These are phyloP conservation scores for Monosporozyma solicola DNA, from an alignment of 805 yeast genomes.

Conservation along the genomic window DNA sequence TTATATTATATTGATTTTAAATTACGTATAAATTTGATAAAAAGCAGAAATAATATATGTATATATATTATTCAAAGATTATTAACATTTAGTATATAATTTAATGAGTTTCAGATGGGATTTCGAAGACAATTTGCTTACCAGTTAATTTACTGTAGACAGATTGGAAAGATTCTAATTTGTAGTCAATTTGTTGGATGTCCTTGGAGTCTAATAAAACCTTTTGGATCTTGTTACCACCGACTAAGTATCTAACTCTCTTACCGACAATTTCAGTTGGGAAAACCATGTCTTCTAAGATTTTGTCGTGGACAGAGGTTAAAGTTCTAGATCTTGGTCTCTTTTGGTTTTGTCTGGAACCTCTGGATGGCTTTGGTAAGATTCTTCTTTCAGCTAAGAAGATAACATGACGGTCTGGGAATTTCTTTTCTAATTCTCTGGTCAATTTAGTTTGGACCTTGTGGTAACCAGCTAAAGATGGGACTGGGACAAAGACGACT, in stretches of 20 bases:
- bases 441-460: constrained; percentile 94
- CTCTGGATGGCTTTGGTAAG: constrained; percentile 97
- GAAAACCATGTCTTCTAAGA: constrained; percentile 98
- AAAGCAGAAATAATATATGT: neutral
- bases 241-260: constrained; percentile 98
- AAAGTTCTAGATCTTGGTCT: constrained; percentile 99
- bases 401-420: constrained; percentile 99
- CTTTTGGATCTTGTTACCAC: constrained; percentile 98
- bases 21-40: neutral
- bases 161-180: constrained; percentile 98
- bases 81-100: neutral
- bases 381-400: constrained; percentile 99
- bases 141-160: constrained; percentile 98
- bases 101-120: constrained; percentile 44
- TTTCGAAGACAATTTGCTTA: constrained; percentile 98
- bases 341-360: constrained; percentile 89
- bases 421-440: constrained; percentile 99
- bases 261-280: constrained; percentile 99
- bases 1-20: neutral
- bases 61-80: neutral
- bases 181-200: constrained; percentile 93
- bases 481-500: constrained; percentile 96
- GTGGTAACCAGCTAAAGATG: constrained; percentile 87
- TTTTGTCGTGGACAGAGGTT: constrained; percentile 96
- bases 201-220: constrained; percentile 97